Evolutionary conservation across 208 protist genomes (phyloP).

Genomic region (Leishmania braziliensis): DNA sequence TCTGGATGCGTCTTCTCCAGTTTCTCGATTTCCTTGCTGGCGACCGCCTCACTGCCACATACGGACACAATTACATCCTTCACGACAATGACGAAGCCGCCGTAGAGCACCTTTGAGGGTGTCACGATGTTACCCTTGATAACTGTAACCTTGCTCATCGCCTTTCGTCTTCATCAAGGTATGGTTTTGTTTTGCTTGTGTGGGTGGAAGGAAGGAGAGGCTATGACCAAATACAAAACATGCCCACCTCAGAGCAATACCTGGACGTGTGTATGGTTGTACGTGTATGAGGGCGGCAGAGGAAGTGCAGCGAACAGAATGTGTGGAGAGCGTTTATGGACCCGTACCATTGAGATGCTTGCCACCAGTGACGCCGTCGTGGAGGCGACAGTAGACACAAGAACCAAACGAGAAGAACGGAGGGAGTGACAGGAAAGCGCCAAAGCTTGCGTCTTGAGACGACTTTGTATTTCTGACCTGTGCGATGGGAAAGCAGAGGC

Average conservation of each 20-base stretch:
- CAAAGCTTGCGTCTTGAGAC: background rate
- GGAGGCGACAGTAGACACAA: background rate
- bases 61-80: slow-evolving; percentile 44
- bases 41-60: slow-evolving; percentile 22
- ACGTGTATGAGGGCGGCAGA: background rate
- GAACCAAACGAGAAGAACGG: background rate
- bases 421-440: background rate
- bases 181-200: background rate
- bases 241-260: background rate
- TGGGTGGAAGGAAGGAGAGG: background rate
- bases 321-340: background rate
- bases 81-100: slow-evolving; percentile 52
- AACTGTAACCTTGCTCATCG: slow-evolving; percentile 34
- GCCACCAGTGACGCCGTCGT: too few species aligned
- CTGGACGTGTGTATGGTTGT: background rate
- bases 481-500: background rate
- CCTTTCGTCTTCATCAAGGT: background rate
- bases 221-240: background rate
- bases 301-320: background rate
- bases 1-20: slow-evolving; percentile 12
- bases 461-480: background rate
- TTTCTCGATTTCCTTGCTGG: slow-evolving; percentile 25
- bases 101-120: slow-evolving; percentile 54
- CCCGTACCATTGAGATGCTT: background rate
- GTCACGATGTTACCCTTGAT: slow-evolving; percentile 74